These are phyloP conservation scores for Globisporangium cederbergense DNA, from an alignment of 352 stramenopile species.

Conservation along the genomic window DNA sequence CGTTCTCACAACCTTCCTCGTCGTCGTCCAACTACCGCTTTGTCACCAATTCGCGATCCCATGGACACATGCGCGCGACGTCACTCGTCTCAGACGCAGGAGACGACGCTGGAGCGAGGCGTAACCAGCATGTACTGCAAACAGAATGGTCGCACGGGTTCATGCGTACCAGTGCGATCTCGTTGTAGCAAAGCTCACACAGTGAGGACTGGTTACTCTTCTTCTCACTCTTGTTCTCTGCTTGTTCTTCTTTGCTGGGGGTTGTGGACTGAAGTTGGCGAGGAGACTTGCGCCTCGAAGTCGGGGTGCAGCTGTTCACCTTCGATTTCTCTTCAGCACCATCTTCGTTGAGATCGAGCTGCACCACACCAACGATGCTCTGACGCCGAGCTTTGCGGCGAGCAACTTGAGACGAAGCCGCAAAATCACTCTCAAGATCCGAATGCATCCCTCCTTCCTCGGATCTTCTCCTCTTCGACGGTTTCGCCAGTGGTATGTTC, in stretches of 20 bases:
- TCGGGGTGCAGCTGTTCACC: background rate
- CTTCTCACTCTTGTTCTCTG: constrained; percentile 8
- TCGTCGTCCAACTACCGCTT: constrained; percentile 13
- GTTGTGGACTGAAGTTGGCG: constrained; percentile 4
- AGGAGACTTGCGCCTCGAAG: background rate
- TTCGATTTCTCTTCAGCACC: constrained; percentile 2
- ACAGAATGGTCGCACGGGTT: constrained; percentile 49
- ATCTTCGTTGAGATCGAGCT: constrained; percentile 11
- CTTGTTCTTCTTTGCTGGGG: background rate
- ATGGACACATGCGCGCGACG: constrained; percentile 41
- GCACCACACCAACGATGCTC: constrained; percentile 30
- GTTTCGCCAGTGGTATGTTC: background rate
- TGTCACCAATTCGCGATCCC: constrained; percentile 55
- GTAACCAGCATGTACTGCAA: constrained; percentile 33
- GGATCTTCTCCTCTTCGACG: constrained; percentile 13
- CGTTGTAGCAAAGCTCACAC: constrained; percentile 49
- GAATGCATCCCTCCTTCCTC: background rate
- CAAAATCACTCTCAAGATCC: background rate
- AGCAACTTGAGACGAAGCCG: background rate
- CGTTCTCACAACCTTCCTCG: background rate
- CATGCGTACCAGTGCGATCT: constrained; percentile 46
- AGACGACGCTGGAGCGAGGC: constrained; percentile 14
- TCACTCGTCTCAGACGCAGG: background rate
- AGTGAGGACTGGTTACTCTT: constrained; percentile 16
- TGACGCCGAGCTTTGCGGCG: constrained; percentile 32